Base-by-base conservation (phyloP, 768 basidiomycete genomes). In the Hysterangium stoloniferum region DNA sequence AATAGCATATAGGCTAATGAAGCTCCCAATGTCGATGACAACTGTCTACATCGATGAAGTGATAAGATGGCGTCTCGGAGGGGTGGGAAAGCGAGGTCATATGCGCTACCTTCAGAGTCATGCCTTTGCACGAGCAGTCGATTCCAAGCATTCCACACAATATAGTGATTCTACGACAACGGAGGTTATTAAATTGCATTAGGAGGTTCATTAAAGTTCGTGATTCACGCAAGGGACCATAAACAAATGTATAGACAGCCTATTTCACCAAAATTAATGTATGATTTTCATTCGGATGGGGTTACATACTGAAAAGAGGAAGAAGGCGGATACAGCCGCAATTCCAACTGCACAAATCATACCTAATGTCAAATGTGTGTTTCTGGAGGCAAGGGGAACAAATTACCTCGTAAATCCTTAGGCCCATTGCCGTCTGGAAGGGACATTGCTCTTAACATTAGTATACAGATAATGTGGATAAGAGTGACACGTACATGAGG, bases 41-140 rank as follows among this genome's bases (percentile, higher is more conserved):
- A 51, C 56, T 40, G 37, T 32, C 24, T 52, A 31, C 8, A 32
- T 20, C 17, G 2, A 11, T 3, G 8, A 28, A 24, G 38, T 25
- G 9, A 20, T 36, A 28, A 41, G n/a, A 41, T 64, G 50, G 24
- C 52, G 46, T 46, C 52, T 52, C 46, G 60, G 57, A 37, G 63
- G 57, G 53, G 64, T n/a, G n/a, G n/a, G n/a, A n/a, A n/a, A n/a
- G n/a, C n/a, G n/a, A n/a, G n/a, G n/a, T n/a, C n/a, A 48, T 35
- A 59, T 59, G 11, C 59, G 62, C 27, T 61, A 66, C 48, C 20
- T 41, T 41, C 38, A 41, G 12, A 41, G 12, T 41, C 12, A 68
- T 60, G 66, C 67, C 55, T 68, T 70, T 11, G 67, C 66, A 27
- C 68, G 60, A 20, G 64, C 57, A 19, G 61, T 66, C 34, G 58